These are phyloP conservation scores for Colletotrichum lentis DNA, from an alignment of 2,329 filamentous ascomycete species.

Conservation along the genomic window DNA sequence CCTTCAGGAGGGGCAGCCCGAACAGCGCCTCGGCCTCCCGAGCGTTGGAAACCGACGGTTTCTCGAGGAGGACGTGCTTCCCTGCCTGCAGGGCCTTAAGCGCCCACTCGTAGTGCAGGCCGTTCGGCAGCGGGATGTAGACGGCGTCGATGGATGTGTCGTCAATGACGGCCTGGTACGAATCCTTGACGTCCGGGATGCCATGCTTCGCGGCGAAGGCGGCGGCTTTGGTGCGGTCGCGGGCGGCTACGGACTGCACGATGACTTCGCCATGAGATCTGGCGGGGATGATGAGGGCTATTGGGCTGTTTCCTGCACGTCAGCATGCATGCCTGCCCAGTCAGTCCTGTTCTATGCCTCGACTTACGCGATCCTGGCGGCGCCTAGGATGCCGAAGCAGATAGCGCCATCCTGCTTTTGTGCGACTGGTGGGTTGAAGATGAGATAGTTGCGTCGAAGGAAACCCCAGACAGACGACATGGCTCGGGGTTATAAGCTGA, in stretches of 20 bases:
- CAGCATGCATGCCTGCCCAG: background rate
- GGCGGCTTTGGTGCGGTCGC: constrained; percentile 56
- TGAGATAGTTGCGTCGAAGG: constrained; percentile 24
- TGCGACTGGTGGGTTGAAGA: constrained; percentile 18
- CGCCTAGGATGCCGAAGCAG: constrained; percentile 54
- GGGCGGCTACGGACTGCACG: constrained; percentile 61
- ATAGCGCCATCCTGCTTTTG: constrained; percentile 41
- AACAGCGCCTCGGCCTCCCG: constrained; percentile 57
- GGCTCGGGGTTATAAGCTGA: background rate
- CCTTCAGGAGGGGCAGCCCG: constrained; percentile 46
- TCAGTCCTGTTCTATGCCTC: background rate
- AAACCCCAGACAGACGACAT: constrained; percentile 30
- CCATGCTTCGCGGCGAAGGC: constrained; percentile 60
- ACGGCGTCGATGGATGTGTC: constrained; percentile 55
- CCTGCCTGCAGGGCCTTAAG: constrained; percentile 56
- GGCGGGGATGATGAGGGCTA: constrained; percentile 58
- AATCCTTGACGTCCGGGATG: constrained; percentile 58
- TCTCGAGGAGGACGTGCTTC: constrained; percentile 66
- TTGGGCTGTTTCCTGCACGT: constrained; percentile 44
- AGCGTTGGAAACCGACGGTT: constrained; percentile 58
- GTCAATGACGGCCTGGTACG: constrained; percentile 55
- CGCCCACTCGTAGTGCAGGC: constrained; percentile 56
- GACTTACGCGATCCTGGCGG: constrained; percentile 51
- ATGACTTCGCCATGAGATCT: constrained; percentile 62
- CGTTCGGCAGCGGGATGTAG: constrained; percentile 58